Percentiles rank a stretch among this genome's conserved stretches.
Evolutionary conservation across 1,284 basidiomycete genomes (phyloP).

Genomic region (Rhodotorula sp.): DNA sequence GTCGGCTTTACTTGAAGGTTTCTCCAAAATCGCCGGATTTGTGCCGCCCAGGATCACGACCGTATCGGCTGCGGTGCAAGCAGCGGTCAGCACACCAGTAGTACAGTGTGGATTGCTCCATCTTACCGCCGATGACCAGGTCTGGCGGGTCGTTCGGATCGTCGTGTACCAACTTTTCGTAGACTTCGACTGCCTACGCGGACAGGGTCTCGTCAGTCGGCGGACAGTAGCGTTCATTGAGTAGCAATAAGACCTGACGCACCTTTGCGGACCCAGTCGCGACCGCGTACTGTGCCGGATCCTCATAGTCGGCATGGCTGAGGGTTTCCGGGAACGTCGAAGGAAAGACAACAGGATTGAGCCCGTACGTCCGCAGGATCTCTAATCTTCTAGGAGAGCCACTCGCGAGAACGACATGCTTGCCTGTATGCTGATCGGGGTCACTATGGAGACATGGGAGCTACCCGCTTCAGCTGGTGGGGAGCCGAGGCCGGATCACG

Average conservation of each 20-base stretch:
- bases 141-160: constrained; percentile 83
- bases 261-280: constrained; percentile 86
- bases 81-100: too few species aligned
- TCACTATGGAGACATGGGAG: not conserved
- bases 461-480: not conserved
- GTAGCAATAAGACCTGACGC: constrained; percentile 15
- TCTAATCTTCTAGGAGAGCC: constrained; percentile 80
- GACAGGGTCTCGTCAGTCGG: not conserved
- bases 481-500: not conserved
- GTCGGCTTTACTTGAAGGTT: constrained; percentile 74
- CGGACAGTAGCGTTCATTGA: not conserved
- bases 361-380: constrained; percentile 77
- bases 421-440: constrained; percentile 9
- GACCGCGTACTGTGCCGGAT: constrained; percentile 87
- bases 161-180: constrained; percentile 73
- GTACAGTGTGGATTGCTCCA: constrained; percentile 33
- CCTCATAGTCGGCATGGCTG: constrained; percentile 63
- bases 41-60: constrained; percentile 76
- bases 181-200: constrained; percentile 75
- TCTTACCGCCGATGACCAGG: constrained; percentile 79
- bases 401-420: constrained; percentile 71
- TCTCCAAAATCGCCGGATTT: constrained; percentile 69
- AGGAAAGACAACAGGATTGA: constrained; percentile 80
- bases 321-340: constrained; percentile 86
- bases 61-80: constrained; percentile 68